Base-by-base conservation (phyloP, 768 basidiomycete genomes). In the Suillus americanus region DNA sequence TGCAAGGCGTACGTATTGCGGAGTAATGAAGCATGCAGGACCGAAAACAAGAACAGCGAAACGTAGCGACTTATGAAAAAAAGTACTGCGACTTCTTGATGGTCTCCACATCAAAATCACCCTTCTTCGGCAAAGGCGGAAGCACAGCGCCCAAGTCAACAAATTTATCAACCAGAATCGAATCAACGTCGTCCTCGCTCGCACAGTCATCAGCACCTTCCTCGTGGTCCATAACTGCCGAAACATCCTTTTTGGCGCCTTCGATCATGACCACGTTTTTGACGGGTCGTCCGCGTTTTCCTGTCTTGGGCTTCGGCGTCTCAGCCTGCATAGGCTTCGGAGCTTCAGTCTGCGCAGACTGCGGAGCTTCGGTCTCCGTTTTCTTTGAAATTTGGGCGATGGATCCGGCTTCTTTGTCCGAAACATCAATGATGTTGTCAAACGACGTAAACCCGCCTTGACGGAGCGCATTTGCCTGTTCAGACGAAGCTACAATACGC, bases 21-120 rank as follows among this genome's bases (percentile, higher is more conserved):
- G 41, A 5, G 25, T 18, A 16, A 41, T 59, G 40, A 59, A 41
- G 40, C 18, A 59, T 57, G 40, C 40, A 18, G 57, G 18, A 35
- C 10, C 12, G 40, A 57, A 57, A 57, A 40, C 56, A 40, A 57
- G 25, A 40, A 59, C 57, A 59, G 25, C 25, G 3, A 59, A 59
- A 28, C 18, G 14, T 41, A 7, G 18, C 38, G 30, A 33, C 20
- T 37, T 85, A 97, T 50, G 95, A 96, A 84, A 98, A 99, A 85
- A 99, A 99, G 78, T 98, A 99, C 43, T 83, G 82, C 50, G 91
- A 93, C 64, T 86, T 77, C 74, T 90, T 90, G 78, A 98, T 95
- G 65, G 81, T 82, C 70, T 86, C 81, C 66, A 99, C 94, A 68
- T 92, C 85, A 74, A 99, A 97, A 63, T 81, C 80, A 62, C 97